Evolutionary conservation across 257 asterid genomes (phyloP).

Genomic region (Anisodus acutangulus): DNA sequence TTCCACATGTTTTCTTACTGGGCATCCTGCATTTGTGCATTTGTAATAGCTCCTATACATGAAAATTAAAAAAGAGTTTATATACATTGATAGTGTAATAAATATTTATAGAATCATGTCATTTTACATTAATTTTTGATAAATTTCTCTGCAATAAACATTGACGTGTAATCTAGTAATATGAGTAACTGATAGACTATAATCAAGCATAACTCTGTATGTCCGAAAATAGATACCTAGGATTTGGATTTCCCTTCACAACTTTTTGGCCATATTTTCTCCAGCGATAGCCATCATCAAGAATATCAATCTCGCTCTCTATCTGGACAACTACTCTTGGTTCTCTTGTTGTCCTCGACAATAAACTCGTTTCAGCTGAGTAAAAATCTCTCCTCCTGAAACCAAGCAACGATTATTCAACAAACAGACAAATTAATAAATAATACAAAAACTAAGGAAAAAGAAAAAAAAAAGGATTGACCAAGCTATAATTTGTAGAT

Average conservation of each 20-base stretch:
- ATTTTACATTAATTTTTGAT: background rate
- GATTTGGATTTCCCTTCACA: constrained; percentile 84
- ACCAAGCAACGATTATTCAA: background rate
- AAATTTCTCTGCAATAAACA: background rate
- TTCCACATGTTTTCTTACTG: constrained; percentile 77
- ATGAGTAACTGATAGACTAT: background rate
- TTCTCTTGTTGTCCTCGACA: constrained; percentile 61
- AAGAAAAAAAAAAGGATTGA: background rate
- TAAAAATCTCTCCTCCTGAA: constrained; percentile 60
- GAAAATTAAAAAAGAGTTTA: background rate
- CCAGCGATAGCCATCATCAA: constrained; percentile 86
- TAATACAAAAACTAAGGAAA: background rate
- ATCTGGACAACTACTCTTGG: constrained; percentile 69
- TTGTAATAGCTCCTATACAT: constrained; percentile 75
- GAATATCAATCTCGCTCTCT: constrained; percentile 67
- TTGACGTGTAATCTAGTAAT: background rate
- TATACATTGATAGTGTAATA: background rate
- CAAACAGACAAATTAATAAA: background rate
- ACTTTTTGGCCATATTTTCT: constrained; percentile 87
- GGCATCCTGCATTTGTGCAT: constrained; percentile 76
- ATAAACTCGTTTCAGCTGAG: constrained; percentile 43
- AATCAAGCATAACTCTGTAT: background rate
- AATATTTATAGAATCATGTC: background rate
- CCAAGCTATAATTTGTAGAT: background rate
- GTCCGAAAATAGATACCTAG: constrained; percentile 53